Conservation (phyloP, 192 early-diverging fungal genomes). For the Chytriomyces confervae region DNA sequence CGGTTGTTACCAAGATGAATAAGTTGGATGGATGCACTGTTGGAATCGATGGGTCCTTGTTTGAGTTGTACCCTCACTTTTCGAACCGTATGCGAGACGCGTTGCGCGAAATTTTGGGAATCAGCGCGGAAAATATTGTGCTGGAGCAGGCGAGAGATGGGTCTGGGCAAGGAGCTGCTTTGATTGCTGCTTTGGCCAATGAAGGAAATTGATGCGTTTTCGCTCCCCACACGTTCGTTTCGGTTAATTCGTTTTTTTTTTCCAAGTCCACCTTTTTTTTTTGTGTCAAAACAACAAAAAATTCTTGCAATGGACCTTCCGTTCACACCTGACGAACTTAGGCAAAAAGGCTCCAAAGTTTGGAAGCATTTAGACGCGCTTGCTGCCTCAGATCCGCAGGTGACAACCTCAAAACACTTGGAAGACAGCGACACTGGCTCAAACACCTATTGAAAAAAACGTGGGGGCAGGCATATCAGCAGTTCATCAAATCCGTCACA, state of each 20-base stretch:
- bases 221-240: too few species aligned
- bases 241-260: too few species aligned
- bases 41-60: conserved; percentile 89
- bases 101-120: conserved; percentile 75
- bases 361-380: conserved; percentile 27
- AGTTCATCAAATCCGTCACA: conserved; percentile 13
- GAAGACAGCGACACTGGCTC: not conserved
- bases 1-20: conserved; percentile 69
- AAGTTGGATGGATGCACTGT: conserved; percentile 67
- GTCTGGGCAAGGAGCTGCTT: conserved; percentile 67
- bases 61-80: conserved; percentile 89
- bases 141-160: conserved; percentile 80
- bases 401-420: not conserved
- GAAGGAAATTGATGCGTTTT: not conserved
- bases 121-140: conserved; percentile 59
- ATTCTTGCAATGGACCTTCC: too few species aligned
- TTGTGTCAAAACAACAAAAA: too few species aligned
- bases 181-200: conserved; percentile 54
- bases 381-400: conserved; percentile 17
- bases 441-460: not conserved
- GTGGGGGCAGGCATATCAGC: conserved; percentile 9
- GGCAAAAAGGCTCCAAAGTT: conserved; percentile 8
- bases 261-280: too few species aligned
- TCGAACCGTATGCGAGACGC: conserved; percentile 76
- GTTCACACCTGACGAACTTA: conserved; percentile 13